Percentiles rank a stretch among this genome's conserved stretches.
phyloP scores from a whole-genome alignment of 2,329 filamentous ascomycete genomes.

The Byssochlamys sp. region DNA sequence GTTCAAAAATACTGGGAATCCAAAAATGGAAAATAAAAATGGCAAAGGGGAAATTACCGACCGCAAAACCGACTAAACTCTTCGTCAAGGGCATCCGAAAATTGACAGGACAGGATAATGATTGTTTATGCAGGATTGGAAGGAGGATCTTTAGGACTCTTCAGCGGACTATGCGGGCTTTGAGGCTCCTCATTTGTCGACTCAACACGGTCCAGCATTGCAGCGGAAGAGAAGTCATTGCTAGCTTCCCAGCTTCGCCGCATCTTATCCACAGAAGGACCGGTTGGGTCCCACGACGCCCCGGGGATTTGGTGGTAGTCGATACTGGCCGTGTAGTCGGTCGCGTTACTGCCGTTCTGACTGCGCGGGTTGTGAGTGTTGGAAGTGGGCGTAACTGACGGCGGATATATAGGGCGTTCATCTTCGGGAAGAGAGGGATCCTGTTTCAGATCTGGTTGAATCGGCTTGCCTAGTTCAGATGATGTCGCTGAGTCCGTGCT shows the following conservation, averaged over 20 bases:
- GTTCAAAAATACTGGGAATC: background rate
- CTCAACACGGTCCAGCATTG: slow-evolving; percentile 73
- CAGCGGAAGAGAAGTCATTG: slow-evolving; percentile 84
- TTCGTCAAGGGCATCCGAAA: slow-evolving; percentile 17
- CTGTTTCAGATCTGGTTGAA: slow-evolving; percentile 48
- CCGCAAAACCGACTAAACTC: slow-evolving; percentile 16
- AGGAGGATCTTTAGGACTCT: slow-evolving; percentile 22
- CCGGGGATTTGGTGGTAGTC: slow-evolving; percentile 46
- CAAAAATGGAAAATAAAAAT: slow-evolving; percentile 7
- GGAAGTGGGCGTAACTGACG: slow-evolving; percentile 68
- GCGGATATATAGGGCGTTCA: slow-evolving; percentile 82
- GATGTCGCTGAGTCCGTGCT: slow-evolving; percentile 34
- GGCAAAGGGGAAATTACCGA: slow-evolving; percentile 16
- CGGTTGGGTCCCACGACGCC: slow-evolving; percentile 76
- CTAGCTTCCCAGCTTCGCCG: slow-evolving; percentile 37
- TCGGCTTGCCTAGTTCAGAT: slow-evolving; percentile 36
- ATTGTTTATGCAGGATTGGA: slow-evolving; percentile 20
- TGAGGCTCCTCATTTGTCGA: slow-evolving; percentile 39
- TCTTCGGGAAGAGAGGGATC: slow-evolving; percentile 71
- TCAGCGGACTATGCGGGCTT: slow-evolving; percentile 25
- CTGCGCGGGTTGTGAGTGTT: slow-evolving; percentile 71
- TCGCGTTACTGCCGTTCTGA: slow-evolving; percentile 88
- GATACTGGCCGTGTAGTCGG: slow-evolving; percentile 62
- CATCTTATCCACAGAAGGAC: slow-evolving; percentile 60
- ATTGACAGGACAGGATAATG: slow-evolving; percentile 16